Evolutionary conservation across 371 early-diverging fungal species (phyloP), one percentile per base, ranked within the genome.

Genomic region (Mortierella sp.): DNA sequence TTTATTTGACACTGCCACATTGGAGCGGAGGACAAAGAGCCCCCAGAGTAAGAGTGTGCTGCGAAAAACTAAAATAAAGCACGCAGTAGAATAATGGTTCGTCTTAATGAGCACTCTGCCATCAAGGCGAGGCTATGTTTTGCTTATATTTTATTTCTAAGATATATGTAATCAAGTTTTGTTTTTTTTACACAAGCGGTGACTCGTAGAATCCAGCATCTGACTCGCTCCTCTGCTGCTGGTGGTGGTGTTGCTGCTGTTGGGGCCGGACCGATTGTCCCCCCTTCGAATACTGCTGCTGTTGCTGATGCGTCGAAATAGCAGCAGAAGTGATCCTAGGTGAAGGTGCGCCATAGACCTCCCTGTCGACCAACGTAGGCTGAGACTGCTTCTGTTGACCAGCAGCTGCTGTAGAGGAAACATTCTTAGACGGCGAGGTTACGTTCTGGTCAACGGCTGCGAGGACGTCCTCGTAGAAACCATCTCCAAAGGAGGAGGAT

Each of bases 341-440:
- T 24, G 75, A 75, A 28, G 75, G 75, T 0, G 75, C 75, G 5
- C 75, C 75, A 68, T 47, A 75, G 56, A 64, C 52, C 26, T 63
- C 67, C 14, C 60, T 37, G 27, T 72, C 61, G 0, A 59, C 46
- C n/a, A 21, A 53, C 2, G 56, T 21, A n/a, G 64, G 56, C 12
- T 61, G 42, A 19, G 50, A 15, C 8, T 58, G 56, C 32, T 55
- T 48, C 2, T 55, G 12, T 14, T 23, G 52, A 49, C 46, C 58
- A 59, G 15, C 42, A n/a, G 41, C 14, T 44, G 61, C 8, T 42
- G 53, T 4, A 26, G 50, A 11, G 41, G 71, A 50, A 9, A 42
- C 9, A 23, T 19, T 23, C 6, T 11, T 55, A 1, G 60, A 24
- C n/a, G n/a, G n/a, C n/a, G n/a, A n/a, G n/a, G n/a, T n/a, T n/a